Evolutionary conservation across 495 filamentous ascomycete species (phyloP).

Genomic region (Penicillium robsamsonii): DNA sequence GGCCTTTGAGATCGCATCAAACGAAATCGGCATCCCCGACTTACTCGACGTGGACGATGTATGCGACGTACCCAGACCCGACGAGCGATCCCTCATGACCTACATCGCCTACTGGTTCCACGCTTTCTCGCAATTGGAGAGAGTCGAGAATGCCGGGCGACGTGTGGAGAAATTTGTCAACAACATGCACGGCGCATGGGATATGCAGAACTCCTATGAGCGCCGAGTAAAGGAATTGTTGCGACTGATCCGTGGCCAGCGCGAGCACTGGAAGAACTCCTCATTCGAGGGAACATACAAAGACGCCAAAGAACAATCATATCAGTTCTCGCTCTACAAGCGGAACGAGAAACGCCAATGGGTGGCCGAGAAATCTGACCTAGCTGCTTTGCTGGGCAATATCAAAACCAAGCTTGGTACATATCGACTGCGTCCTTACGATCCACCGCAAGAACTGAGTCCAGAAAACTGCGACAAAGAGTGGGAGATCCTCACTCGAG

Average conservation of each 20-base stretch:
- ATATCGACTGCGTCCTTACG: conserved; percentile 85
- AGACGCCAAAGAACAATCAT: conserved; percentile 85
- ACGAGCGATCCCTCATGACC: conserved; percentile 96
- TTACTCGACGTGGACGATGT: conserved; percentile 97
- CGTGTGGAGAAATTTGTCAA: conserved; percentile 97
- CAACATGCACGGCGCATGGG: conserved; percentile 99
- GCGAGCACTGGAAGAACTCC: conserved; percentile 69
- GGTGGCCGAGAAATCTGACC: conserved; percentile 96
- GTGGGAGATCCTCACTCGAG: conserved; percentile 73
- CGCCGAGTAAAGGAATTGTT: conserved; percentile 79
- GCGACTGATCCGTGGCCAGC: conserved; percentile 67
- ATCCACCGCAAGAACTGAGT: conserved; percentile 77
- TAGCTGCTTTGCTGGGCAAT: conserved; percentile 91
- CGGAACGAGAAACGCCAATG: conserved; percentile 82
- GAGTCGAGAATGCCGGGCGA: conserved; percentile 93
- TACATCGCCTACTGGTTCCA: conserved; percentile 99
- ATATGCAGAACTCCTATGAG: conserved; percentile 97
- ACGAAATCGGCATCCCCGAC: conserved; percentile 96
- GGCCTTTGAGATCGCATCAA: conserved; percentile 90
- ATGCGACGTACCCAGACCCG: conserved; percentile 91
- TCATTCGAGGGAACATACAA: conserved; percentile 88
- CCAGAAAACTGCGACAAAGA: conserved; percentile 77
- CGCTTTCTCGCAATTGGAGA: conserved; percentile 96
- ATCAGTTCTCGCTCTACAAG: conserved; percentile 83
- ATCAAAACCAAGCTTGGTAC: conserved; percentile 98